Conservation (phyloP, 345 rosid genomes). For the Firmiana major region DNA sequence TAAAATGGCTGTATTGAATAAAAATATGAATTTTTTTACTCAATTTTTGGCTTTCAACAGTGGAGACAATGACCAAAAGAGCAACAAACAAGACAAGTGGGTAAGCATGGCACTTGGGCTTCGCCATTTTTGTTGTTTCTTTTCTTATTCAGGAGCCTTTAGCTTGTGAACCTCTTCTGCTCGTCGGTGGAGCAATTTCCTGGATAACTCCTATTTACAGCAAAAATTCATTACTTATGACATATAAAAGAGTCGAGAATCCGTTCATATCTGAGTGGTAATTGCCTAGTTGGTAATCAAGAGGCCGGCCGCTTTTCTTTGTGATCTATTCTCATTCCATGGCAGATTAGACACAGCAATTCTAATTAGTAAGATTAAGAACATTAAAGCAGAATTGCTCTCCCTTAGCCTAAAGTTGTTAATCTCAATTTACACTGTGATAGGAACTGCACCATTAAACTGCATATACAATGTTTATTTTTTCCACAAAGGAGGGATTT, state of each 20-base stretch:
- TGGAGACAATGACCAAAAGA: neutral
- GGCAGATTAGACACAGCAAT: neutral
- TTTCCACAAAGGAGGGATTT: too few species aligned
- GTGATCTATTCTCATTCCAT: neutral
- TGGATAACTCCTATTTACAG: neutral
- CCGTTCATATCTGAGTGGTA: neutral
- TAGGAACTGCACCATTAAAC: too few species aligned
- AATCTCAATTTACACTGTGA: too few species aligned
- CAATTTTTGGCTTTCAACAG: neutral
- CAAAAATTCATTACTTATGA: neutral
- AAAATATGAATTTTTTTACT: too few species aligned
- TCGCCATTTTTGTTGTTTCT: conserved; percentile 7
- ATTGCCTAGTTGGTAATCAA: neutral
- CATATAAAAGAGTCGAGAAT: neutral
- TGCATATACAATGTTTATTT: too few species aligned
- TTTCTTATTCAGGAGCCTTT: neutral
- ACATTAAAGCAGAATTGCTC: neutral
- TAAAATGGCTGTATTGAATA: too few species aligned
- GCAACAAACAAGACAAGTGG: neutral
- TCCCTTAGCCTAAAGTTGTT: too few species aligned
- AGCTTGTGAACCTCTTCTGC: neutral
- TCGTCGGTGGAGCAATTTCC: neutral
- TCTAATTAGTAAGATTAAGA: neutral
- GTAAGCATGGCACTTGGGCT: neutral
- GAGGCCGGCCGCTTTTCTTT: neutral